These are phyloP conservation scores for Exsudoporus frostii DNA, from an alignment of 768 basidiomycete species.

Conservation along the genomic window DNA sequence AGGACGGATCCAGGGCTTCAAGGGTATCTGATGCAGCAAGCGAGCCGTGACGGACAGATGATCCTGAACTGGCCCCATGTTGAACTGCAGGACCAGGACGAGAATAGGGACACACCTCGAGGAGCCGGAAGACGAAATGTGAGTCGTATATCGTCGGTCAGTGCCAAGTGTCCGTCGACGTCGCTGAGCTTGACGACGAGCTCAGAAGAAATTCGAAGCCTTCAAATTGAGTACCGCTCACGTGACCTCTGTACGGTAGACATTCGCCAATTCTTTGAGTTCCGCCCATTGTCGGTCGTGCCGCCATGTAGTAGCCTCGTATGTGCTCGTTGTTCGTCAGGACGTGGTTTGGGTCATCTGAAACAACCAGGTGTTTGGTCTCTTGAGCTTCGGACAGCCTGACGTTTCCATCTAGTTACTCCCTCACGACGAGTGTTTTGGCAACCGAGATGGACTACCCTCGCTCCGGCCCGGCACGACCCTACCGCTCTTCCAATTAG, in stretches of 20 bases:
- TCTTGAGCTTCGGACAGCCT: background rate
- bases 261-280: background rate
- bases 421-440: constrained; percentile 19
- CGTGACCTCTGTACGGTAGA: constrained; percentile 13
- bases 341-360: background rate
- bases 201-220: constrained; percentile 4
- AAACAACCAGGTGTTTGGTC: background rate
- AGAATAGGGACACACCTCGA: constrained; percentile 11
- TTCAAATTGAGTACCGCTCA: constrained; percentile 16
- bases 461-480: background rate
- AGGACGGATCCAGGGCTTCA: constrained; percentile 6
- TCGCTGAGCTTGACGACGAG: constrained; percentile 10
- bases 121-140: background rate
- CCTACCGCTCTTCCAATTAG: background rate
- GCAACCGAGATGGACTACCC: constrained; percentile 6
- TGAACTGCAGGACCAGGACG: background rate
- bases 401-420: background rate
- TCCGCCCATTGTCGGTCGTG: background rate
- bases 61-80: background rate
- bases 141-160: background rate
- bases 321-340: background rate
- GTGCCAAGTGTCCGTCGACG: background rate
- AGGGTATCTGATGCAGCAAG: constrained; percentile 1
- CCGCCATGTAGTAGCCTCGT: background rate
- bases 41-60: constrained; percentile 2